Base-by-base conservation (phyloP, 2,329 filamentous ascomycete genomes). In the Exophiala calicioides region DNA sequence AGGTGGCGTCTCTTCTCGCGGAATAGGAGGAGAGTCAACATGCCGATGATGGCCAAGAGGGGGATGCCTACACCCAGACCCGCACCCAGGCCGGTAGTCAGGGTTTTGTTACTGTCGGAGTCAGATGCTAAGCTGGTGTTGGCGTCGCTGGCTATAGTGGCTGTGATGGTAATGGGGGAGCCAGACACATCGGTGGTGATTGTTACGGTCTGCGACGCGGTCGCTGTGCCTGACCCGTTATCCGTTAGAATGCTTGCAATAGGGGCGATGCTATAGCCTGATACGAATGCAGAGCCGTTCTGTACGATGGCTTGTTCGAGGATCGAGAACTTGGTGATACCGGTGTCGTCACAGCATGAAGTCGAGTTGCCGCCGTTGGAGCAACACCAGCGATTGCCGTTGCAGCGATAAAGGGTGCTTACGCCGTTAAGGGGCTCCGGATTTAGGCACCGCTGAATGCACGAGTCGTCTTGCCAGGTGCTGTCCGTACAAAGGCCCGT, bases 231-330 rank as follows among this genome's bases (percentile, higher is more conserved):
- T 7, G 10, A 6, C 7, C 21, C 19, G 10, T 27, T 23, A 15
- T 32, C 18, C 2, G 34, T 46, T 7, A 46, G 30, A 21, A 47
- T 42, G 37, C 24, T 36, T 8, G 12, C 26, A 15, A 47, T 24
- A 20, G 44, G 30, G 9, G 44, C 44, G 16, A 47, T 47, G 32
- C 36, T 47, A 19, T 47, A 47, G 13, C 44, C 44, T 10, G 16
- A n/a, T 5, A 35, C 3, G 20, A 47, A 47, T 3, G 44, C 44
- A 8, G 44, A 41, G 5, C 44, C 44, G 23, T 47, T 47, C 24
- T 47, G 18, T 10, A 42, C 21, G 9, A 23, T 13, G 16, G 44
- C 44, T 5, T 35, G 21, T 16, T 30, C 37, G 21, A 31, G 13
- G 23, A 47, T 47, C 19, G 21, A 26, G 23, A 47, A 41, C 16